Base-by-base conservation (phyloP, 495 filamentous ascomycete genomes). In the Aspergillus bertholletiae region DNA sequence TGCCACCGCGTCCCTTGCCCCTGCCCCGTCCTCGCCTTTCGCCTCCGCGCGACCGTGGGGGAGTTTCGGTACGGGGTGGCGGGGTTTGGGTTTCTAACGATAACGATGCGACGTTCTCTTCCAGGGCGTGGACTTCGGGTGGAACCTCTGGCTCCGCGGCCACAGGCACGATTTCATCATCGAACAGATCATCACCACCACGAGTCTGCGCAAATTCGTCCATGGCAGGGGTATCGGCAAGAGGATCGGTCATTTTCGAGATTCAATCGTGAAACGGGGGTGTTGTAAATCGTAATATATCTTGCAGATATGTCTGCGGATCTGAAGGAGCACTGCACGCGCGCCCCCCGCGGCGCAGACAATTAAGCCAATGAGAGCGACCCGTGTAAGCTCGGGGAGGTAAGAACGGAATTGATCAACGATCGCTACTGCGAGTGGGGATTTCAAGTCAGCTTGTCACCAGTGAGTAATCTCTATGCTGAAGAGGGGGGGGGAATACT, bases 151-250 rank as follows among this genome's bases (percentile, higher is more conserved):
- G 59, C 50, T 71, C 69, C 3, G 65, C 65, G 2, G 78, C 49
- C 26, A 87, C 70, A 5, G 87, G 86, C 30, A 83, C 83, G 57
- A 88, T 86, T 60, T 88, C 87, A 61, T 89, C 86, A 57, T 86
- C 83, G 60, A 88, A 88, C 15, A 89, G 68, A 65, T 89, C 85
- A 57, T 90, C 86, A 15, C 78, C 79, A 11, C 76, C 77, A 26
- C 85, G 76, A 0, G 86, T 86, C 60, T 88, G 87, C 17, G 85
- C 85, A 58, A 88, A 88, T 52, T 74, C 71, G 55, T 78, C 73
- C 53, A 73, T 66, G 7, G 41, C 49, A 24, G 54, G 41, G 18
- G 55, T 52, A n/a, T 46, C 49, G 20, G 47, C 2, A 18, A 37
- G 39, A 11, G 54, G 22, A 43, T 74, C 66, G 41, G 65, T 61